These are phyloP conservation scores for Tuber indicum DNA, from an alignment of 495 filamentous ascomycete genomes.

Conservation along the genomic window DNA sequence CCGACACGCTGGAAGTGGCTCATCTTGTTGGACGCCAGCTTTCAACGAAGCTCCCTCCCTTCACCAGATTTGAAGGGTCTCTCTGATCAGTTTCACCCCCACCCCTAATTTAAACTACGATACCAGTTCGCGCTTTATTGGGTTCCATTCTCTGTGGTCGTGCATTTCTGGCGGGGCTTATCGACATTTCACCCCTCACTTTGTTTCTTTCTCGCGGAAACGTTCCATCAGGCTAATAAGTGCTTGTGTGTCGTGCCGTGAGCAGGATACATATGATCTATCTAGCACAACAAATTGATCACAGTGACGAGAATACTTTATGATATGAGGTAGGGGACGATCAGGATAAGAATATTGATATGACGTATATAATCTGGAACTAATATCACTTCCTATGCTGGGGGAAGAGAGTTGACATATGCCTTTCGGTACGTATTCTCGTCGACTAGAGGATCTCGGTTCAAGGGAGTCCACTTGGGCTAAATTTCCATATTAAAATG, in stretches of 20 bases:
- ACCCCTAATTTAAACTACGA: background rate
- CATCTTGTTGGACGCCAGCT: background rate
- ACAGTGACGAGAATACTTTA: background rate
- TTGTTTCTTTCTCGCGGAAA: background rate
- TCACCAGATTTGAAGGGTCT: background rate
- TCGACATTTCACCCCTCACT: background rate
- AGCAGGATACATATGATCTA: background rate
- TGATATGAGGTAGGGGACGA: background rate
- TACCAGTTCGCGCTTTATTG: background rate
- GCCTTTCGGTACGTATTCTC: conserved; percentile 67
- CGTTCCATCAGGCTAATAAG: background rate
- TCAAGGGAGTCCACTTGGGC: conserved; percentile 95
- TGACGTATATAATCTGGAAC: background rate
- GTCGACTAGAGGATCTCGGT: conserved; percentile 71
- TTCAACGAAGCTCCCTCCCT: background rate
- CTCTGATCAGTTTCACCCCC: background rate
- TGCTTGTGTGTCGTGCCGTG: background rate
- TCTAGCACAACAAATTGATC: background rate
- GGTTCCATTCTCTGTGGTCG: background rate
- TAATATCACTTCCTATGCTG: conserved; percentile 12
- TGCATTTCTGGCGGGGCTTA: background rate
- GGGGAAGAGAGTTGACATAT: conserved; percentile 52
- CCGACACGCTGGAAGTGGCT: background rate
- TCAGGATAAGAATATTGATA: background rate
- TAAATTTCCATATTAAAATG: conserved; percentile 7